Conservation (phyloP, 2,329 filamentous ascomycete genomes). For the Verticillium tricorpus region DNA sequence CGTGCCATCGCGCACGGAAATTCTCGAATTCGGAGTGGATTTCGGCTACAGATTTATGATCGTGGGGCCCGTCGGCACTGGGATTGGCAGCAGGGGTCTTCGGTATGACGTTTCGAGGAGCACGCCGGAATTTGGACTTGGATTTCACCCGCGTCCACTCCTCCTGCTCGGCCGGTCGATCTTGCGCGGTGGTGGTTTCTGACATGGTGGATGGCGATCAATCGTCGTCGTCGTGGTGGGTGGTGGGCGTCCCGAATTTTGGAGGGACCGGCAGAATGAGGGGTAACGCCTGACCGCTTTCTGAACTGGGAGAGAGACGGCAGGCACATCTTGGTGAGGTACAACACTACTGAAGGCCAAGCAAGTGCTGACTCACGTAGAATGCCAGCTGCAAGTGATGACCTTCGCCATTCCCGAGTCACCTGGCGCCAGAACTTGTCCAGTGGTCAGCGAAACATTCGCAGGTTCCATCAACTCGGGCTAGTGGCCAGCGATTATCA, state of each 20-base stretch:
- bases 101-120: neutral
- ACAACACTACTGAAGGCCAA: neutral
- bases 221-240: neutral
- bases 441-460: too few relatives aligned
- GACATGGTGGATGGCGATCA: neutral
- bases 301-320: neutral
- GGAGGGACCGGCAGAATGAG: slow-evolving; percentile 9
- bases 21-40: slow-evolving; percentile 23
- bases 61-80: slow-evolving; percentile 5
- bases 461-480: too few relatives aligned
- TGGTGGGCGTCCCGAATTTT: neutral
- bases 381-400: too few relatives aligned
- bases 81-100: neutral
- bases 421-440: too few relatives aligned
- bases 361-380: too few relatives aligned
- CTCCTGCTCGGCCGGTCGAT: slow-evolving; percentile 6
- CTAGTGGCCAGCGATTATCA: too few relatives aligned
- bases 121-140: slow-evolving; percentile 12
- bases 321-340: neutral
- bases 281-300: neutral
- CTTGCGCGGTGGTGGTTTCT: neutral
- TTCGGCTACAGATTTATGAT: slow-evolving; percentile 15
- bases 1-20: slow-evolving; percentile 21
- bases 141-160: slow-evolving; percentile 16
- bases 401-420: too few relatives aligned